These are phyloP conservation scores for Colletotrichum tropicale DNA, from an alignment of 2,329 filamentous ascomycete species.

Conservation along the genomic window DNA sequence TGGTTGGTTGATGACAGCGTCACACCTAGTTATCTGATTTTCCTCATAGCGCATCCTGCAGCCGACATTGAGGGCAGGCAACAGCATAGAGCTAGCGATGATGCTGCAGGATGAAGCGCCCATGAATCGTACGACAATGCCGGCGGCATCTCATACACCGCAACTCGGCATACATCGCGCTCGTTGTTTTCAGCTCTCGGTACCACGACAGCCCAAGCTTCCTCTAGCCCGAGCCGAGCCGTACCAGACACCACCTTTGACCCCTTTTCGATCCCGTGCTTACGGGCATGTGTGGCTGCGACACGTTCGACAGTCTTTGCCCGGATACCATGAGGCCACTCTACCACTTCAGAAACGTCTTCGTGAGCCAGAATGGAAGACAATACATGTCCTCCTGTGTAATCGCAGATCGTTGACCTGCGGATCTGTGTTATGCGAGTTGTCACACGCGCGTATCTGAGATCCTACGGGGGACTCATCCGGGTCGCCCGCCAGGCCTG, in stretches of 20 bases:
- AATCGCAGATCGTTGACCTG: background rate
- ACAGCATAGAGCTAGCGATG: background rate
- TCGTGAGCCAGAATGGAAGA: background rate
- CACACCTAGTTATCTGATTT: background rate
- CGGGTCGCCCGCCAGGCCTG: background rate
- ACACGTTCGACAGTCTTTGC: background rate
- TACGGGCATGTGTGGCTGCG: background rate
- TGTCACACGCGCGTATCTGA: background rate
- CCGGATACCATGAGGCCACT: background rate
- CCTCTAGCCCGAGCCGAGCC: background rate
- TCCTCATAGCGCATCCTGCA: background rate
- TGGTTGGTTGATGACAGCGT: conserved; percentile 1
- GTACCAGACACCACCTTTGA: background rate
- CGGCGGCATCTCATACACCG: background rate
- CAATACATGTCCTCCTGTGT: background rate
- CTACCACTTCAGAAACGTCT: background rate
- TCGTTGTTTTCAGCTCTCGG: background rate
- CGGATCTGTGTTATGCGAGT: background rate
- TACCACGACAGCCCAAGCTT: background rate
- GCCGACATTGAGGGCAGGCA: background rate
- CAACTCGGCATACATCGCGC: background rate
- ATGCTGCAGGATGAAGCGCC: background rate
- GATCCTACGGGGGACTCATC: background rate
- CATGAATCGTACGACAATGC: background rate
- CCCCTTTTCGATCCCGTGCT: background rate